Percentiles rank a stretch among this genome's conserved stretches.
phyloP scores from a whole-genome alignment of 139 green algal species.

The Chlorella ohadii region DNA sequence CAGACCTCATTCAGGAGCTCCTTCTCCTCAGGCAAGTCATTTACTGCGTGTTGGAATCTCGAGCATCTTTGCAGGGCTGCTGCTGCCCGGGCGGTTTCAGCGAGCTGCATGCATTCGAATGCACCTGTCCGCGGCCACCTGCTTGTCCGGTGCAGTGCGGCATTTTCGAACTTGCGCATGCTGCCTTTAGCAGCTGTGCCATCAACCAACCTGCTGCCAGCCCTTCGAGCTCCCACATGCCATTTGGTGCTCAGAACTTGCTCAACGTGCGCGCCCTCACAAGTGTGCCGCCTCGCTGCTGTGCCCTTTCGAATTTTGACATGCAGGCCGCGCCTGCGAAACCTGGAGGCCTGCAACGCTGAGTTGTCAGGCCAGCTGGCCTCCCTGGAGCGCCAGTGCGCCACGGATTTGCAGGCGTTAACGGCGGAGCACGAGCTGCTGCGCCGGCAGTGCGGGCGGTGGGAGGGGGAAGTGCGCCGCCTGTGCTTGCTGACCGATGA shows the following conservation, averaged over 20 bases:
- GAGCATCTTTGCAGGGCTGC: no score
- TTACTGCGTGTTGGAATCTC: no score
- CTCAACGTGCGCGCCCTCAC: neutral
- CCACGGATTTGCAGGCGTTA: constrained; percentile 82
- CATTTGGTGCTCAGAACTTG: no score
- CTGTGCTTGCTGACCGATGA: neutral
- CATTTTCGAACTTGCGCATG: neutral
- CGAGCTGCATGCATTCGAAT: neutral
- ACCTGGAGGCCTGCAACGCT: constrained; percentile 73
- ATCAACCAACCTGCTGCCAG: no score
- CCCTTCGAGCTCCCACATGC: no score
- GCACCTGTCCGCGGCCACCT: no score
- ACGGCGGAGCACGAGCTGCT: constrained; percentile 71
- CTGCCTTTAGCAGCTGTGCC: neutral
- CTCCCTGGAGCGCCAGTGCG: constrained; percentile 82
- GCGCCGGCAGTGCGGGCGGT: constrained; percentile 35
- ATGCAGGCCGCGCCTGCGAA: constrained; percentile 52
- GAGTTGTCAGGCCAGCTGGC: constrained; percentile 78
- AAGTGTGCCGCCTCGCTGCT: neutral
- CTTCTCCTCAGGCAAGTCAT: constrained; percentile 23
- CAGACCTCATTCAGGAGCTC: constrained; percentile 39
- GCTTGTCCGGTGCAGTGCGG: no score
- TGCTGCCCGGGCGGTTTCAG: neutral
- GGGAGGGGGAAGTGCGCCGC: constrained; percentile 27
- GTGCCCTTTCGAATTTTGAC: neutral